Evolutionary conservation across 805 yeast species (phyloP), one percentile per base, ranked within the genome.

Genomic region (Wickerhamiella qilinensis): DNA sequence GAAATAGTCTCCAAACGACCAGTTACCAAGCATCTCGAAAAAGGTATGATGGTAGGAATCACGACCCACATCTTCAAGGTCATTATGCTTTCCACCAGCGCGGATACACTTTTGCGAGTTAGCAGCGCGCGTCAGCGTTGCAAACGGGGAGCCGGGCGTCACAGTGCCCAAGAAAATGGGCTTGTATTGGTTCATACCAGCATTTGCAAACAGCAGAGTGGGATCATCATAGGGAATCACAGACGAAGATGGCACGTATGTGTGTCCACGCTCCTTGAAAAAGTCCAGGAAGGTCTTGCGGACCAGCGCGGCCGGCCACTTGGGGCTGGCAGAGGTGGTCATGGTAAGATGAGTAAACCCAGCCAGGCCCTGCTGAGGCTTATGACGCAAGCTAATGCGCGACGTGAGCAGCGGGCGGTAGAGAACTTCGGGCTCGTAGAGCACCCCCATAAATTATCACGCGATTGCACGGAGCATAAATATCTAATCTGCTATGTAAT

Each of bases 1-100:
- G 75, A 91, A 91, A 59, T 91, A 91, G 63, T 91, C 98, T 53
- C 99, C 99, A 61, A 91, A 91, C 5, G 98, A 91, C 99, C 99
- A 91, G 69, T 91, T 91, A 54, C 99, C 99, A 63, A 91, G 72
- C 99, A 91, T 91, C 65, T 91, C 99, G 52, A 91, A 91, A 57
- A 93, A 93, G 15, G 99, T 91, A 61, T 91, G 99, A 60, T 91
- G 99, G 57, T 91, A 91, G 40, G 94, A 83, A 62, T 91, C 99
- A 55, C 80, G 76, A 46, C 99, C 99, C 36, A 91, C 99, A 61
- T 91, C 99, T 58, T 91, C 99, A 56, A 91, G 73, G 65, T 91
- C 98, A 45, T 64, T 64, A 63, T 91, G 99, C 63, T 91, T 91
- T 60, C 99, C 99, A 62, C 99, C 99, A 24, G 99, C 99, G 66